Evolutionary conservation across 768 basidiomycete genomes (phyloP), one percentile per base, ranked within the genome.

Genomic region (Auricularia heimuer): DNA sequence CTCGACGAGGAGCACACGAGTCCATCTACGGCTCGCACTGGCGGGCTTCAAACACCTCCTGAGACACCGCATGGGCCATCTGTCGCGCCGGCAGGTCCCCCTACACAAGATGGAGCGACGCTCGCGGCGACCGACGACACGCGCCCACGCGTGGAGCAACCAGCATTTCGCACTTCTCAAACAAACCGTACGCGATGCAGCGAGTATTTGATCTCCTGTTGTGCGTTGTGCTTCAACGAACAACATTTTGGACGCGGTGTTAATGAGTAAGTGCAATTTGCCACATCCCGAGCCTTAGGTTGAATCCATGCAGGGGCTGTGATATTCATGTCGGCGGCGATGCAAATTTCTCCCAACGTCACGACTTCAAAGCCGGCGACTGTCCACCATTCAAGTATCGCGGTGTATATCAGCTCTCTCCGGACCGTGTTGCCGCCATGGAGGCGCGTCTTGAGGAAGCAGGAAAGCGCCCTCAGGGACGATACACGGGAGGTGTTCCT

Each of bases 281-380:
- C 33, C 63, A 24, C 35, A 6, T 7, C 54, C 24, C 24, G 37
- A 24, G 24, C 24, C 37, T 35, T n/a, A 8, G 33, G 21, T 29
- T n/a, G 18, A 74, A 6, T 39, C 37, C 10, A 33, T 37, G 54
- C 18, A 67, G 76, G 0, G 77, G 79, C 0, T 74, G 71, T 1
- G 77, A 80, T 63, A 69, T 79, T 7, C 77, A 78, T 51, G 66
- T 80, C 0, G 71, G 71, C 0, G 69, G 70, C 0, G 77, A 80
- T 69, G 76, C 77, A 0, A 78, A 77, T 45, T 79, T 80, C 66
- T 74, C 77, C 60, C 77, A 80, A 63, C 67, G 72, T 0, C 79
- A 81, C 63, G 61, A 70, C 2, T 21, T 61, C 0, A 61, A 65
- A 3, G 74, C 72, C 0, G 77, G 76, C 3, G 71, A 79, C 54